Conservation (phyloP, 164 flowering plant species). For the Paratinospora sagittata region DNA sequence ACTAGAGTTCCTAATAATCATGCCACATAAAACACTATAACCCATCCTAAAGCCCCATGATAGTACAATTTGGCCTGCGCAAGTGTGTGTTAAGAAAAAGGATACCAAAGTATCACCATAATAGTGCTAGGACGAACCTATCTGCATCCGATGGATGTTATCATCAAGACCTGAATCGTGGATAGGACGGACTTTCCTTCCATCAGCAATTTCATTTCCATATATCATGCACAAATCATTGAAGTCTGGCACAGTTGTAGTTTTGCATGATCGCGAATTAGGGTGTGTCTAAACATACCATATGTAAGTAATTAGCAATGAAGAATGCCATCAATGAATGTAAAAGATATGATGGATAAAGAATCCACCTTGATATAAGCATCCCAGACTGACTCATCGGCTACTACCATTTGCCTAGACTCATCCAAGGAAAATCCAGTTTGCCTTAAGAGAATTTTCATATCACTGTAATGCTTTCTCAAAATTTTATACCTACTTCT, state of each 20-base stretch:
- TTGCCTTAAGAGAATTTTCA: constrained; percentile 31
- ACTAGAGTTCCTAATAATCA: background rate
- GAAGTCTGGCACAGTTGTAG: constrained; percentile 13
- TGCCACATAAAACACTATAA: background rate
- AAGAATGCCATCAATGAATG: background rate
- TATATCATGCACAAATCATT: constrained; percentile 19
- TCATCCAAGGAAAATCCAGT: constrained; percentile 55
- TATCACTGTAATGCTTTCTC: constrained; percentile 41
- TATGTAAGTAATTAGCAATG: background rate
- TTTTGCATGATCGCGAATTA: constrained; percentile 16
- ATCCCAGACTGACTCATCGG: constrained; percentile 50
- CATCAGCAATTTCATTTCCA: constrained; percentile 11
- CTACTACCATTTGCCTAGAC: constrained; percentile 35
- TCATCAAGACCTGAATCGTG: constrained; percentile 1
- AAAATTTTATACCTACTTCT: constrained; percentile 52
- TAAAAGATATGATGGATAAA: constrained; percentile 2
- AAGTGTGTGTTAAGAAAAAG: background rate
- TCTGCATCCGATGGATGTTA: background rate
- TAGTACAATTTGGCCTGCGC: background rate
- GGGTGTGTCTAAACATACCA: constrained; percentile 16
- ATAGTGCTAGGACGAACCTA: constrained; percentile 3
- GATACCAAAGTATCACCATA: background rate
- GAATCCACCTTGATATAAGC: constrained; percentile 45
- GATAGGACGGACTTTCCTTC: constrained; percentile 4
- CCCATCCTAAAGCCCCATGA: background rate